phyloP scores from a whole-genome alignment of 2,329 filamentous ascomycete species.

The Trichoderma simmonsii region DNA sequence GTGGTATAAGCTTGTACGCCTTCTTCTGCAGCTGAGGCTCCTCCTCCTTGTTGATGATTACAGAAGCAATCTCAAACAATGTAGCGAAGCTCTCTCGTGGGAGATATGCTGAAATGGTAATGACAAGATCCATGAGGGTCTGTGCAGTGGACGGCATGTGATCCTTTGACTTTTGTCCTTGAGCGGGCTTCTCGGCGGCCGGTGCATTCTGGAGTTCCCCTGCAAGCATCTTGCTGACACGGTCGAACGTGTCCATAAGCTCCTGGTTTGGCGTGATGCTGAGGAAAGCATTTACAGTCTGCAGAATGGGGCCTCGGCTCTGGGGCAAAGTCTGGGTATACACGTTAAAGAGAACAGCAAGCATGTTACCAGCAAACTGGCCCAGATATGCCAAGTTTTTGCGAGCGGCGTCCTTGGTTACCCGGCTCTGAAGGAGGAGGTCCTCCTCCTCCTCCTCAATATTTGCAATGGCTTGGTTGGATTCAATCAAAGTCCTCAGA shows the following conservation, averaged over 20 bases:
- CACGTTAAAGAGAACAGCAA: conserved; percentile 97
- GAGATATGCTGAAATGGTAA: conserved; percentile 92
- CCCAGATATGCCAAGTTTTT: conserved; percentile 82
- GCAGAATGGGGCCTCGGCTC: conserved; percentile 83
- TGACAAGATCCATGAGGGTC: conserved; percentile 93
- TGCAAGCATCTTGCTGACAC: conserved; percentile 81
- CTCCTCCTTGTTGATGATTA: conserved; percentile 75
- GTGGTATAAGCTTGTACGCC: conserved; percentile 95
- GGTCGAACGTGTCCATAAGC: conserved; percentile 81
- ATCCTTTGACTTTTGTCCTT: conserved; percentile 57
- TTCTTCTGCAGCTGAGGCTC: conserved; percentile 98
- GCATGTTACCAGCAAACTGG: conserved; percentile 77
- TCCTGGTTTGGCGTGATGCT: conserved; percentile 79
- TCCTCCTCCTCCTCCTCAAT: conserved; percentile 70
- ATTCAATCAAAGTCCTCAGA: conserved; percentile 84
- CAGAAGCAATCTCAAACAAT: conserved; percentile 81
- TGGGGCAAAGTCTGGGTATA: conserved; percentile 96
- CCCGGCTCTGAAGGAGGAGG: conserved; percentile 71
- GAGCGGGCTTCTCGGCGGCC: conserved; percentile 59
- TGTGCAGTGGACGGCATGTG: conserved; percentile 90
- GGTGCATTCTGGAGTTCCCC: conserved; percentile 57
- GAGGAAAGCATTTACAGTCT: conserved; percentile 91
- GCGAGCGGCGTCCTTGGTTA: conserved; percentile 70
- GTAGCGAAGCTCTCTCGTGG: conserved; percentile 79
- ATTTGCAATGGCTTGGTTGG: conserved; percentile 76